Evolutionary conservation across 805 yeast genomes (phyloP).

Genomic region (Middelhovenomyces tepae): DNA sequence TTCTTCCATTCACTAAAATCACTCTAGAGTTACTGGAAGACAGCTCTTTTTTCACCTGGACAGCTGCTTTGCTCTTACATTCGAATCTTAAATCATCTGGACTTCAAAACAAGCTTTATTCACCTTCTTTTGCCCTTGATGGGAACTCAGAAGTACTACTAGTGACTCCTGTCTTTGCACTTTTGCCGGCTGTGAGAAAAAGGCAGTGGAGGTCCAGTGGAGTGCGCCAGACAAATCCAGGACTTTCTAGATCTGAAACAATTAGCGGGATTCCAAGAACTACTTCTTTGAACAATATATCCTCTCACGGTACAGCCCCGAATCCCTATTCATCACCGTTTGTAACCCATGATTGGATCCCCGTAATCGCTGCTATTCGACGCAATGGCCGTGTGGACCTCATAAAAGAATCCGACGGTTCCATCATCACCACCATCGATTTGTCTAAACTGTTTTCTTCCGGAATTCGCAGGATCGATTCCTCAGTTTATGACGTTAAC

Average conservation of each 20-base stretch:
- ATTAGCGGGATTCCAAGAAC: no score
- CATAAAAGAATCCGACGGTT: slow-evolving; percentile 14
- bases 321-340: no score
- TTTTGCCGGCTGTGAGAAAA: background rate
- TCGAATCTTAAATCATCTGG: slow-evolving; percentile 17
- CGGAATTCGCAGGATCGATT: slow-evolving; percentile 13
- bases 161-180: no score
- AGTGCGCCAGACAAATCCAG: no score
- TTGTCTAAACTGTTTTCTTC: slow-evolving; percentile 14
- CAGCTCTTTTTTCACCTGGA: slow-evolving; percentile 14
- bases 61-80: slow-evolving; percentile 13
- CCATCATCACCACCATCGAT: slow-evolving; percentile 12
- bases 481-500: slow-evolving; percentile 10
- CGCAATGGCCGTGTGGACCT: slow-evolving; percentile 12
- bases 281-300: no score
- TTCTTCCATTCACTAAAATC: slow-evolving; percentile 8
- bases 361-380: slow-evolving; percentile 12
- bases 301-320: no score
- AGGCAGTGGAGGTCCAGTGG: no score
- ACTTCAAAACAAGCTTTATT: slow-evolving; percentile 10
- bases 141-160: no score
- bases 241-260: no score
- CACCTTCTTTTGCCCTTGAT: slow-evolving; percentile 5
- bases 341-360: slow-evolving; percentile 10
- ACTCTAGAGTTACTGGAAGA: slow-evolving; percentile 14